Conservation (phyloP, 169 alveolate species). For the Eimeria falciformis region DNA sequence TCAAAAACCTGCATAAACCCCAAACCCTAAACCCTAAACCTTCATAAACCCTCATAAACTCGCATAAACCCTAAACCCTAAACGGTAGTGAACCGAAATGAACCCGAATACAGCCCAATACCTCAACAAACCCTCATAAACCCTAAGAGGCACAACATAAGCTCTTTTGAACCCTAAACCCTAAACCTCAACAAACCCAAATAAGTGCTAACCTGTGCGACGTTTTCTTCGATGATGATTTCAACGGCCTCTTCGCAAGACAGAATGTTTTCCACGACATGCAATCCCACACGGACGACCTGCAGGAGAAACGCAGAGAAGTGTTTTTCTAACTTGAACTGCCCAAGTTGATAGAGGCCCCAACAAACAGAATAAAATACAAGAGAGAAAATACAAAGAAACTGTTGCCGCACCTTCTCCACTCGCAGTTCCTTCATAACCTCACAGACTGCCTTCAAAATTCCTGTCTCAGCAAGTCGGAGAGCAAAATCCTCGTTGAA, state of each 20-base stretch:
- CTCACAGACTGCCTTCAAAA: conserved; percentile 10
- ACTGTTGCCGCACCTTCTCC: conserved; percentile 71
- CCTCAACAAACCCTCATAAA: too few relatives aligned
- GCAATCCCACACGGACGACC: conserved; percentile 72
- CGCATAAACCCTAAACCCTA: conserved; percentile 25
- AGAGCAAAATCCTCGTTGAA: conserved; percentile 55
- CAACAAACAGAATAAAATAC: neutral
- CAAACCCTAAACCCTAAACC: neutral
- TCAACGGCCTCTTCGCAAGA: conserved; percentile 65
- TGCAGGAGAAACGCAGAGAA: neutral
- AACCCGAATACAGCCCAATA: too few relatives aligned
- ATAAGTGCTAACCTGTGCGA: conserved; percentile 65
- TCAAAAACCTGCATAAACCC: neutral
- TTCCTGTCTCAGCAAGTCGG: conserved; percentile 33
- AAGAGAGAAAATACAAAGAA: neutral
- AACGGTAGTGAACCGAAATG: too few relatives aligned
- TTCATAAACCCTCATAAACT: too few relatives aligned
- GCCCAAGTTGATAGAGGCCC: too few relatives aligned
- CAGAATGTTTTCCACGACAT: conserved; percentile 60
- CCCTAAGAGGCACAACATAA: too few relatives aligned
- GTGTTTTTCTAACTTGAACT: neutral
- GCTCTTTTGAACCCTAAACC: neutral
- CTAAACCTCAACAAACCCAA: too few relatives aligned
- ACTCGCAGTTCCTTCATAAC: conserved; percentile 69
- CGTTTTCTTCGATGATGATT: conserved; percentile 32